These are phyloP conservation scores for Aspergillus sp. DNA, from an alignment of 2,329 filamentous ascomycete genomes.

Conservation along the genomic window DNA sequence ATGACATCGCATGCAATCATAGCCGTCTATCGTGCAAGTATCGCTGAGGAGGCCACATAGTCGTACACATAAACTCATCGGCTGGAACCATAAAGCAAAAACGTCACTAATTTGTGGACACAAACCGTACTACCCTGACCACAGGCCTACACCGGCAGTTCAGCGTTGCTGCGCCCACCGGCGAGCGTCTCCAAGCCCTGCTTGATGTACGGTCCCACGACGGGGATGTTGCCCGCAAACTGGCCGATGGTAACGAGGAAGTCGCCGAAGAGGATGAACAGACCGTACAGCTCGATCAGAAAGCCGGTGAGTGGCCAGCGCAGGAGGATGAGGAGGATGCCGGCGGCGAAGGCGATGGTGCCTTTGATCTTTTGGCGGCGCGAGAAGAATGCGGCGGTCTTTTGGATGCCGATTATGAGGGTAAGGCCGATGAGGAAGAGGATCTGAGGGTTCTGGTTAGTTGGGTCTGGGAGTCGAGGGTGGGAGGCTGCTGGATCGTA, in stretches of 20 bases:
- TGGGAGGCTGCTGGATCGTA: conserved; percentile 40
- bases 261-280: conserved; percentile 90
- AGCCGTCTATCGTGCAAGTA: not conserved
- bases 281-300: conserved; percentile 85
- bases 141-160: conserved; percentile 50
- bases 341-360: conserved; percentile 80
- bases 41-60: not conserved
- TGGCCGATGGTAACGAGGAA: conserved; percentile 89
- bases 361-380: conserved; percentile 90
- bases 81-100: too few relatives aligned
- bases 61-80: conserved; percentile 8
- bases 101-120: too few relatives aligned
- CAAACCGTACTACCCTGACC: too few relatives aligned
- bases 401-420: conserved; percentile 88
- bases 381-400: conserved; percentile 92
- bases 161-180: conserved; percentile 67
- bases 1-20: not conserved
- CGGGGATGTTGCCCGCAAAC: conserved; percentile 79
- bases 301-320: conserved; percentile 93
- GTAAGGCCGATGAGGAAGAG: conserved; percentile 96
- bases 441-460: conserved; percentile 57
- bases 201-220: conserved; percentile 84
- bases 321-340: conserved; percentile 80
- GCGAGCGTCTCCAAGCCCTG: conserved; percentile 68
- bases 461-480: conserved; percentile 10